Evolutionary conservation across 768 basidiomycete genomes (phyloP).

Genomic region (Dacryopinax primogenitus): DNA sequence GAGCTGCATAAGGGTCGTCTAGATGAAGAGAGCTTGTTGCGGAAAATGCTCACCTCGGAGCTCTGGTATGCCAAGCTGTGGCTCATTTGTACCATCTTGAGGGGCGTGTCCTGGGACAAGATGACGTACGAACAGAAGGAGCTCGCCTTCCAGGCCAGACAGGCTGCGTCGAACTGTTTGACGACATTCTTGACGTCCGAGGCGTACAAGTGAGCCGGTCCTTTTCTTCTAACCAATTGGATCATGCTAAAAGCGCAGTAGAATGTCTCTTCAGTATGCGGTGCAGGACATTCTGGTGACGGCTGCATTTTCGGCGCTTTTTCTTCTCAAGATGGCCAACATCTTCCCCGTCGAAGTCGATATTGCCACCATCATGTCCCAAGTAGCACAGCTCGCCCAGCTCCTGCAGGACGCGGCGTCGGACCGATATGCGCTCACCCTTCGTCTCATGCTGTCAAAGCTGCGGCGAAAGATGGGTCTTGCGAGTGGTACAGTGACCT

Average conservation of each 20-base stretch:
- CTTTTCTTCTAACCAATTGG: not conserved
- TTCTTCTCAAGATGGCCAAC: conserved; percentile 87
- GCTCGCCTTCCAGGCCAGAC: conserved; percentile 88
- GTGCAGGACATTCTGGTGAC: conserved; percentile 89
- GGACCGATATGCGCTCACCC: conserved; percentile 80
- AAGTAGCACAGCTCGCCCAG: conserved; percentile 84
- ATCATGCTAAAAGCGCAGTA: conserved; percentile 23
- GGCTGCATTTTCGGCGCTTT: conserved; percentile 80
- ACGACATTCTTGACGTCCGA: conserved; percentile 69
- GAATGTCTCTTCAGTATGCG: conserved; percentile 80
- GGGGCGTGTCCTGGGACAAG: conserved; percentile 90
- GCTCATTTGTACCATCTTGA: conserved; percentile 83
- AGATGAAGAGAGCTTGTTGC: conserved; percentile 73
- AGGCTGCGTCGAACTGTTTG: conserved; percentile 75
- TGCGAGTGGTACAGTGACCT: conserved; percentile 15
- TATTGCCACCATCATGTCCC: conserved; percentile 55
- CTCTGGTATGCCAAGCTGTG: conserved; percentile 88
- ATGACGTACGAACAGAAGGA: conserved; percentile 93
- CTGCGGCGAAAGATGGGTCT: conserved; percentile 78
- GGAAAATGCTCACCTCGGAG: conserved; percentile 79
- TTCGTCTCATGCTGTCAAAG: conserved; percentile 88
- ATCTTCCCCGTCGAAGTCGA: conserved; percentile 81
- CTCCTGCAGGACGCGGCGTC: conserved; percentile 86
- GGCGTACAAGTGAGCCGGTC: conserved; percentile 54
- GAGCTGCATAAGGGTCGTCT: conserved; percentile 60